Conservation (phyloP, 305 asterid species). For the Nicotiana rustica region DNA sequence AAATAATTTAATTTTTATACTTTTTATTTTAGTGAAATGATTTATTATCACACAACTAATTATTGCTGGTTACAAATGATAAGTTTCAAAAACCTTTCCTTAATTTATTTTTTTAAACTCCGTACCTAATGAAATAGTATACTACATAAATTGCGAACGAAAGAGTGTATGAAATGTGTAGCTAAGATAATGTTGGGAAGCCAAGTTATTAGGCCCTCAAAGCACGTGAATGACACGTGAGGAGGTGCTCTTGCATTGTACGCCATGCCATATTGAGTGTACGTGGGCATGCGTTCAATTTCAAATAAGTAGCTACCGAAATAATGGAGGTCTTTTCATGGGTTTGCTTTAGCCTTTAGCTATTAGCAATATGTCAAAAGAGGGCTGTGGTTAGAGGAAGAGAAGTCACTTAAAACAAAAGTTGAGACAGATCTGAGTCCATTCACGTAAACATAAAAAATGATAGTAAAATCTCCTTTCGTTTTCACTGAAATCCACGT, state of each 20-base stretch:
- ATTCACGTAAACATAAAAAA: neutral
- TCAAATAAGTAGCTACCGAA: neutral
- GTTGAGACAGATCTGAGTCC: neutral
- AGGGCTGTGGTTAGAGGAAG: neutral
- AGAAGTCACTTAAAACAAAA: neutral
- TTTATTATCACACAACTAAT: too few species aligned
- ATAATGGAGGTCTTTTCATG: neutral
- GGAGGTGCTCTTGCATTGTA: too few species aligned
- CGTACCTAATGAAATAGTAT: too few species aligned
- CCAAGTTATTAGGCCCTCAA: neutral
- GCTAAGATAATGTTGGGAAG: neutral
- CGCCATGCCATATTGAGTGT: neutral
- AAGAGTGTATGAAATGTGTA: neutral
- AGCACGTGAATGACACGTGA: neutral
- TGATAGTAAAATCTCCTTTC: too few species aligned
- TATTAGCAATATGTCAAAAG: too few species aligned
- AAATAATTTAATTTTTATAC: too few species aligned
- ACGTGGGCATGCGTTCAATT: neutral
- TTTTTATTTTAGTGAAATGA: too few species aligned
- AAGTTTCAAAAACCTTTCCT: too few species aligned
- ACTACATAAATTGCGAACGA: too few species aligned
- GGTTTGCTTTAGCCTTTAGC: neutral
- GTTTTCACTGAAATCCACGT: too few species aligned
- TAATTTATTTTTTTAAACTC: too few species aligned
- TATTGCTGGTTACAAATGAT: too few species aligned